phyloP scores from a whole-genome alignment of 768 basidiomycete species.

The Gloeopeniophorella convolvens region DNA sequence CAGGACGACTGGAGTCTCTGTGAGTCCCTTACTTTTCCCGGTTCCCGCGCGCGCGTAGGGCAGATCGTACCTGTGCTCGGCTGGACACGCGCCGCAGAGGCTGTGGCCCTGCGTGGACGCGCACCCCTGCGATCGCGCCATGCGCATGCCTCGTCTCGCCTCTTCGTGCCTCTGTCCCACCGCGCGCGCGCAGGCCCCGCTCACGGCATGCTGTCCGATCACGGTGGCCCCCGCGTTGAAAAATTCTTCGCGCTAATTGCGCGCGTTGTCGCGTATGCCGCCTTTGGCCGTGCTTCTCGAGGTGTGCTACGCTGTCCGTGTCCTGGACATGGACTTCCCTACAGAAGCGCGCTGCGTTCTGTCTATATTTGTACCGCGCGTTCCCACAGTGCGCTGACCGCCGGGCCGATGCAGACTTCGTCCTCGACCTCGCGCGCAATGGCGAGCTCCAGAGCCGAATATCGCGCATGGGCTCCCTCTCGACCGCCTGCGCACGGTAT shows the following conservation, averaged over 20 bases:
- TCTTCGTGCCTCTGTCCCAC: too few species aligned
- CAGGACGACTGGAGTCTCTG: constrained; percentile 82
- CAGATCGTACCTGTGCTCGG: background rate
- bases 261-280: background rate
- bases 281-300: constrained; percentile 10
- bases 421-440: constrained; percentile 68
- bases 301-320: too few species aligned
- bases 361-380: too few species aligned
- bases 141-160: too few species aligned
- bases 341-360: too few species aligned
- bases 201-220: constrained; percentile 5
- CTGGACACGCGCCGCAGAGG: background rate
- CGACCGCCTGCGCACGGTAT: constrained; percentile 65
- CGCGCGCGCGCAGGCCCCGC: too few species aligned
- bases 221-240: background rate
- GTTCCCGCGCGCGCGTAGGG: background rate
- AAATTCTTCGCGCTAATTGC: background rate
- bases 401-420: constrained; percentile 55
- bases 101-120: background rate
- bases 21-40: constrained; percentile 35
- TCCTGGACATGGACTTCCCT: too few species aligned
- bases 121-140: too few species aligned
- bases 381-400: too few species aligned
- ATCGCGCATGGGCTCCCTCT: constrained; percentile 79
- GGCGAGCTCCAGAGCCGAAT: constrained; percentile 74